A percentile compares a stretch with the other conserved stretches of the same genome.
phyloP scores from a whole-genome alignment of 1,284 basidiomycete species.

The Sporisorium exsertum region DNA sequence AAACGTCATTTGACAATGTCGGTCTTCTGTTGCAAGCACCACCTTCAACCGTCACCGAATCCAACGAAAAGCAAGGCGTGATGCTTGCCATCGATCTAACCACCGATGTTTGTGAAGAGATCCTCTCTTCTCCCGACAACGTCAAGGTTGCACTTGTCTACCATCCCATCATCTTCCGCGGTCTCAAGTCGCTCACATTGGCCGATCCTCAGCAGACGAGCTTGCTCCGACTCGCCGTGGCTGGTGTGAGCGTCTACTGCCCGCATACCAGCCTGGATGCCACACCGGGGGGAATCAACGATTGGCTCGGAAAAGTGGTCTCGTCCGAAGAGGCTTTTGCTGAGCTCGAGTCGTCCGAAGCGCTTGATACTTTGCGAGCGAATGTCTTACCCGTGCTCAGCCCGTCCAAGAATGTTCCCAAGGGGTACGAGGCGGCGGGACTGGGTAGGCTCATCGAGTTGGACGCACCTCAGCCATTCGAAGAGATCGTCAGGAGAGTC shows the following conservation, averaged over 20 bases:
- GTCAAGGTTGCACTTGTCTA: slow-evolving; percentile 80
- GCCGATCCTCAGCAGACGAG: slow-evolving; percentile 82
- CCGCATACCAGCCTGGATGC: slow-evolving; percentile 89
- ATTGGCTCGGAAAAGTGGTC: slow-evolving; percentile 63
- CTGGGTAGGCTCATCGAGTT: slow-evolving; percentile 48
- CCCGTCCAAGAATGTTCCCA: slow-evolving; percentile 18
- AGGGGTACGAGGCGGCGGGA: slow-evolving; percentile 41
- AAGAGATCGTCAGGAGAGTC: slow-evolving; percentile 41
- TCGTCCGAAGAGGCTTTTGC: slow-evolving; percentile 23
- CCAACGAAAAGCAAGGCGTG: slow-evolving; percentile 41
- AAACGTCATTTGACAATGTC: slow-evolving; percentile 66
- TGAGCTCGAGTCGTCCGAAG: slow-evolving; percentile 13
- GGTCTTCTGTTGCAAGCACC: slow-evolving; percentile 59
- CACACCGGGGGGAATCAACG: slow-evolving; percentile 83
- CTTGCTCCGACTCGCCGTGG: slow-evolving; percentile 81
- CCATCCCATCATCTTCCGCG: slow-evolving; percentile 80
- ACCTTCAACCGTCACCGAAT: neutral
- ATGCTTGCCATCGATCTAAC: slow-evolving; percentile 67
- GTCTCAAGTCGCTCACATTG: slow-evolving; percentile 82
- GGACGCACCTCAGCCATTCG: slow-evolving; percentile 22
- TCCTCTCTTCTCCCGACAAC: slow-evolving; percentile 46
- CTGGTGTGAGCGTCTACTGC: slow-evolving; percentile 85
- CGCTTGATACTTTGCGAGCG: neutral
- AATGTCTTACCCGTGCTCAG: slow-evolving; percentile 16
- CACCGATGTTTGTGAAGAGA: slow-evolving; percentile 61